Evolutionary conservation across 306 rosid species (phyloP).

Genomic region (Acacia confusa): DNA sequence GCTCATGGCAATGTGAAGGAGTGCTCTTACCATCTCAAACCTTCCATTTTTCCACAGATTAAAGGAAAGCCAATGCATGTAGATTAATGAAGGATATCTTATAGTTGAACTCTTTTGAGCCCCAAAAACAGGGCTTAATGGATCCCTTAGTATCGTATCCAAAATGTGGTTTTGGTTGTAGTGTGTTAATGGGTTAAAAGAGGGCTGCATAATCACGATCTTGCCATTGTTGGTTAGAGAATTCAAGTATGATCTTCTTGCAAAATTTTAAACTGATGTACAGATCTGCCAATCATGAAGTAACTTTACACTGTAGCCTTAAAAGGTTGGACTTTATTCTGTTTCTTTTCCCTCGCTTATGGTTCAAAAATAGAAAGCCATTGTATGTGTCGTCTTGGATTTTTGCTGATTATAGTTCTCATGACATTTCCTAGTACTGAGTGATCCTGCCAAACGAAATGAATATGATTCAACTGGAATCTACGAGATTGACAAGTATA

Average conservation of each 20-base stretch:
- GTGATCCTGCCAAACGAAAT: constrained; percentile 61
- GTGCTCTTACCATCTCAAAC: background rate
- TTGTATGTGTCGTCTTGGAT: background rate
- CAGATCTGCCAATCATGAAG: background rate
- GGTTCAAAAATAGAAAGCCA: constrained; percentile 15
- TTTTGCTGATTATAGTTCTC: constrained; percentile 5
- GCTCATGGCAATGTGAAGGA: background rate
- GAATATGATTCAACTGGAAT: constrained; percentile 73
- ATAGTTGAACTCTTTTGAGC: background rate
- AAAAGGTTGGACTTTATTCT: constrained; percentile 7
- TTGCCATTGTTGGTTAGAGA: constrained; percentile 1
- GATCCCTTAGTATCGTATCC: background rate
- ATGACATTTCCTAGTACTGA: constrained; percentile 47
- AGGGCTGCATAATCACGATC: background rate
- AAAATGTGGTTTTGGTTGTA: background rate
- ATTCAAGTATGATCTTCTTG: background rate
- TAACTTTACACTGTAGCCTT: background rate
- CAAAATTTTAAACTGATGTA: constrained; percentile 9
- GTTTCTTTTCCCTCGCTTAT: background rate
- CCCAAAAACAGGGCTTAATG: background rate
- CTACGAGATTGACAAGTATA: constrained; percentile 69
- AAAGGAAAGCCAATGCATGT: background rate
- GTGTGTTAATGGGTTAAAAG: background rate
- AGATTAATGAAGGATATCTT: background rate
- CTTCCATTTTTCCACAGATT: background rate